Percentiles rank a stretch among this genome's conserved stretches.
phyloP scores from a whole-genome alignment of 768 basidiomycete genomes.

The Agrocybe praecox region DNA sequence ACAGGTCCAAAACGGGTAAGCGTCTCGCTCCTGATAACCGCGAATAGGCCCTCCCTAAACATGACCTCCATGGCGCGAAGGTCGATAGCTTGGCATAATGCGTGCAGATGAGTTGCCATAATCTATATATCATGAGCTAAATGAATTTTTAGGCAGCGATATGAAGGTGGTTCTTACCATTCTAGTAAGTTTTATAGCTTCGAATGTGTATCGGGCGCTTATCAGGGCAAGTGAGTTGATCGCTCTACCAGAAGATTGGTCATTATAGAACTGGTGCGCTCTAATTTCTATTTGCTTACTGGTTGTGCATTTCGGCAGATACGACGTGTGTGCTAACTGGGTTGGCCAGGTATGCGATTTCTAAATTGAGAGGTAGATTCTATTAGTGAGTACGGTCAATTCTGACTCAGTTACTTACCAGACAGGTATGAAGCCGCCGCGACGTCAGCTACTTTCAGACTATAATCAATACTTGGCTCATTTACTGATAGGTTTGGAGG shows the following conservation, averaged over 20 bases:
- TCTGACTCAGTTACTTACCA: neutral
- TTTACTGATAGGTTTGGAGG: conserved; percentile 6
- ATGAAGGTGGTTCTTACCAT: neutral
- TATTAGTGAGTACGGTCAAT: neutral
- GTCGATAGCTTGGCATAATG: conserved; percentile 5
- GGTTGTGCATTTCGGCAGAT: conserved; percentile 13
- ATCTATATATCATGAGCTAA: neutral
- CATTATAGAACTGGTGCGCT: neutral
- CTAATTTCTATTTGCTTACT: neutral
- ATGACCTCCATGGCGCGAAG: conserved; percentile 4
- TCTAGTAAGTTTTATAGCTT: conserved; percentile 1
- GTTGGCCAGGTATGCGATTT: conserved; percentile 9
- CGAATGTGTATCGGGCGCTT: conserved; percentile 5
- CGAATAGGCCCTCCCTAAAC: conserved; percentile 2
- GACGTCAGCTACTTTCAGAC: conserved; percentile 5
- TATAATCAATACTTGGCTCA: conserved; percentile 6
- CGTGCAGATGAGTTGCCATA: conserved; percentile 3
- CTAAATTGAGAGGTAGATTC: neutral
- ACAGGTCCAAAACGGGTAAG: neutral
- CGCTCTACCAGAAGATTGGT: neutral
- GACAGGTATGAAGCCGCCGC: conserved; percentile 6
- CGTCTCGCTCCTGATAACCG: neutral
- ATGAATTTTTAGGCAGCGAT: neutral
- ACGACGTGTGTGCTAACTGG: conserved; percentile 8
- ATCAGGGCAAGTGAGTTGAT: conserved; percentile 9